A percentile compares a stretch with the other conserved stretches of the same genome.
Conservation (phyloP, 2,329 filamentous ascomycete genomes). For the Fusarium beomiforme region DNA sequence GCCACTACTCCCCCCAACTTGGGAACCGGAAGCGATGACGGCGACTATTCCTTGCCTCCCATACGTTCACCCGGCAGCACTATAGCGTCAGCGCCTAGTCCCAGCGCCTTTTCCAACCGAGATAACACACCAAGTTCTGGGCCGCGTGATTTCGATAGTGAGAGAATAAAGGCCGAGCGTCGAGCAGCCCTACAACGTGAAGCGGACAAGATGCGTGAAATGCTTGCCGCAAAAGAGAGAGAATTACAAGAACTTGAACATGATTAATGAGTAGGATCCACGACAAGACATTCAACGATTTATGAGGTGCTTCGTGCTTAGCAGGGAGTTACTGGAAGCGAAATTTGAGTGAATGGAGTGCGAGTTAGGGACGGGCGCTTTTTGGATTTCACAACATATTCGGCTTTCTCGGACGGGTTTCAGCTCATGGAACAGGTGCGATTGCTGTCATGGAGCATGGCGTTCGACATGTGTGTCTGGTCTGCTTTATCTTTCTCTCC, state of each 20-base stretch:
- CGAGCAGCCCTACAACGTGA: slow-evolving; percentile 75
- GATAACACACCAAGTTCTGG: slow-evolving; percentile 42
- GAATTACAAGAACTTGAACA: slow-evolving; percentile 63
- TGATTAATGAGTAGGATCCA: slow-evolving; percentile 37
- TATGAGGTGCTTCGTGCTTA: slow-evolving; percentile 38
- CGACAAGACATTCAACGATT: slow-evolving; percentile 34
- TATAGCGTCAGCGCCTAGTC: slow-evolving; percentile 54
- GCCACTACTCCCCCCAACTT: slow-evolving; percentile 36
- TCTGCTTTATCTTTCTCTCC: slow-evolving; percentile 20
- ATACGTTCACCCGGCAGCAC: slow-evolving; percentile 56
- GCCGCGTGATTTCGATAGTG: slow-evolving; percentile 53
- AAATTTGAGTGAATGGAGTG: slow-evolving; percentile 20
- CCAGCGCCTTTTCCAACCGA: slow-evolving; percentile 50
- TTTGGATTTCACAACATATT: slow-evolving; percentile 41
- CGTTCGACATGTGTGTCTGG: slow-evolving; percentile 17
- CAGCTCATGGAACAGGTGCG: slow-evolving; percentile 14
- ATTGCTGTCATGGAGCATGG: slow-evolving; percentile 20
- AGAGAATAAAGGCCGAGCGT: slow-evolving; percentile 67
- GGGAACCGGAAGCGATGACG: slow-evolving; percentile 48
- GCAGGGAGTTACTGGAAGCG: slow-evolving; percentile 39
- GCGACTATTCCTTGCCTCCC: slow-evolving; percentile 54
- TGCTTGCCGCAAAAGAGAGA: slow-evolving; percentile 77
- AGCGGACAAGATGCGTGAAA: slow-evolving; percentile 78
- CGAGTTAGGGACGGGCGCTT: slow-evolving; percentile 35
- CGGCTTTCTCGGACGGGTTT: slow-evolving; percentile 1